These are phyloP conservation scores for Fusarium buharicum DNA, from an alignment of 2,329 filamentous ascomycete genomes.

Conservation along the genomic window DNA sequence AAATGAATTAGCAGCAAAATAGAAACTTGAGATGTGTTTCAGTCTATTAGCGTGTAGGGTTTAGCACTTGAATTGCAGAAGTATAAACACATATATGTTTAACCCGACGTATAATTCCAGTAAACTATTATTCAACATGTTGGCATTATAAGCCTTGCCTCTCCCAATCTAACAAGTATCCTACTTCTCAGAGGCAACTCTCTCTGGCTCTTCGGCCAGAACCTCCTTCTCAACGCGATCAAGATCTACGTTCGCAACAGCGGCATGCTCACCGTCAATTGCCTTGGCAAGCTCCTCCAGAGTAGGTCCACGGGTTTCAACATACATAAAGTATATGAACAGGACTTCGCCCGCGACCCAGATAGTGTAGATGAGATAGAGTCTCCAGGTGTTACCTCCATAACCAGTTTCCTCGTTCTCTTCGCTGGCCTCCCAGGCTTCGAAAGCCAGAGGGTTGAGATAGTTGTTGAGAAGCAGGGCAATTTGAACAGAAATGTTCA, in stretches of 20 bases:
- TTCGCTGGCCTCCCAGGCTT: not conserved
- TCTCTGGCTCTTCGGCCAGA: not conserved
- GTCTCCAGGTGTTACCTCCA: slow-evolving; percentile 69
- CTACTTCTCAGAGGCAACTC: no score
- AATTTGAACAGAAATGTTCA: slow-evolving; percentile 72
- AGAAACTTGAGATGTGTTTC: no score
- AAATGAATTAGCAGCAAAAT: no score
- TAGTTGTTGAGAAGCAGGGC: slow-evolving; percentile 70
- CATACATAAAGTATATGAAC: slow-evolving; percentile 73
- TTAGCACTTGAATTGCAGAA: no score
- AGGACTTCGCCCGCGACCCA: slow-evolving; percentile 70
- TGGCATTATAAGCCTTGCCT: no score
- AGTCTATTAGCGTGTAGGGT: no score
- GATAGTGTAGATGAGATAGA: slow-evolving; percentile 72
- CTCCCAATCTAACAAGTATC: no score
- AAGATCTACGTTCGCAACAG: slow-evolving; percentile 64
- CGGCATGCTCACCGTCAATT: slow-evolving; percentile 71
- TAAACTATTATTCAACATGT: no score
- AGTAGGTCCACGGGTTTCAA: slow-evolving; percentile 76
- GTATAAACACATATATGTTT: no score
- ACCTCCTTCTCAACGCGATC: slow-evolving; percentile 65
- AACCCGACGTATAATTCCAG: no score
- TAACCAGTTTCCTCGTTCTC: slow-evolving; percentile 55
- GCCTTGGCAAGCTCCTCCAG: slow-evolving; percentile 71
- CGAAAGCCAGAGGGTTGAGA: slow-evolving; percentile 36